phyloP scores from a whole-genome alignment of 768 basidiomycete genomes.

The Macrolepiota fuliginosa region DNA sequence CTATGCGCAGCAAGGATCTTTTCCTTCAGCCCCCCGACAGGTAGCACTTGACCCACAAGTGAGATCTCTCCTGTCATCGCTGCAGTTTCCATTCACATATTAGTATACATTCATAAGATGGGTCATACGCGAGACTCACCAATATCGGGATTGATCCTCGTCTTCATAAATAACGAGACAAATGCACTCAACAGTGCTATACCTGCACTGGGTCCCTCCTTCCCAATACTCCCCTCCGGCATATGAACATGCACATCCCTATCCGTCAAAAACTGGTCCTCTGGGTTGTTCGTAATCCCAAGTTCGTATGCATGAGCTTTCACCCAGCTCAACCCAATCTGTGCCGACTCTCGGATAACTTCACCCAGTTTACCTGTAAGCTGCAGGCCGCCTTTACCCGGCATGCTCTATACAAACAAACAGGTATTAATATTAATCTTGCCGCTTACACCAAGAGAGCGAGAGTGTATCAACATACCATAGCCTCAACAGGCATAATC shows the following conservation, averaged over 20 bases:
- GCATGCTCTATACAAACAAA: conserved; percentile 71
- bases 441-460: no score
- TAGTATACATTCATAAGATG: background rate
- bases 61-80: conserved; percentile 99
- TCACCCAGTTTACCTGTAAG: conserved; percentile 97
- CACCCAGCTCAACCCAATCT: conserved; percentile 93
- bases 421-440: no score
- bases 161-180: conserved; percentile 88
- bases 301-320: conserved; percentile 87
- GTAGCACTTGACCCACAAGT: conserved; percentile 91
- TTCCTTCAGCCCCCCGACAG: conserved; percentile 94
- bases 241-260: conserved; percentile 94
- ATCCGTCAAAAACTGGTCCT: conserved; percentile 80
- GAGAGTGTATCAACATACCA: conserved; percentile 47
- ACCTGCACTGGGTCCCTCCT: conserved; percentile 96
- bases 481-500: conserved; percentile 96
- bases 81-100: conserved; percentile 23
- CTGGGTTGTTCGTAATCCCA: conserved; percentile 72
- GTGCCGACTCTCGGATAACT: conserved; percentile 94
- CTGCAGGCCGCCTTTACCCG: conserved; percentile 89
- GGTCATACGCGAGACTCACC: conserved; percentile 45
- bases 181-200: conserved; percentile 91
- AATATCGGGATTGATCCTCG: conserved; percentile 80
- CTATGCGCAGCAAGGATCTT: conserved; percentile 72
- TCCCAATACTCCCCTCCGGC: conserved; percentile 91